Conservation (phyloP, 78 protist species). For the Dictyostelium firmibasis region DNA sequence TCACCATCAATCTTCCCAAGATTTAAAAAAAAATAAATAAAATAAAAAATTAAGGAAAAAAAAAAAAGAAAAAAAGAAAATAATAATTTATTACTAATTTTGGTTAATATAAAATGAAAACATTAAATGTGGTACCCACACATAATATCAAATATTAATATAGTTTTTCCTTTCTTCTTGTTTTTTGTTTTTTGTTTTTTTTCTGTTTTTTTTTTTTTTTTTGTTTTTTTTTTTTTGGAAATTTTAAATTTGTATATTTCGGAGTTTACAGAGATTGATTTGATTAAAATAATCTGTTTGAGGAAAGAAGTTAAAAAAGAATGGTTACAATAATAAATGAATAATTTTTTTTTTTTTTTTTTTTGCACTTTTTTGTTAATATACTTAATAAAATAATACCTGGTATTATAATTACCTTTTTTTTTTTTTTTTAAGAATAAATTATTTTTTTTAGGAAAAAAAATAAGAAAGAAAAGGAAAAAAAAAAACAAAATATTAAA, state of each 20-base stretch:
- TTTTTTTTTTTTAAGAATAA: too few relatives aligned
- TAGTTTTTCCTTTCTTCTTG: not conserved
- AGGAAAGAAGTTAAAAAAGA: not conserved
- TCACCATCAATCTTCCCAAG: too few relatives aligned
- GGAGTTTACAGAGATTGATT: not conserved
- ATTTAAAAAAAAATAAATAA: not conserved
- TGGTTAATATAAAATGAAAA: not conserved
- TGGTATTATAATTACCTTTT: not conserved
- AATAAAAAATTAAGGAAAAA: not conserved
- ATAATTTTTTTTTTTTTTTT: not conserved
- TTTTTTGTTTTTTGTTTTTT: too few relatives aligned
- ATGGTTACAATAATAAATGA: not conserved
- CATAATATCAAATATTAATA: not conserved
- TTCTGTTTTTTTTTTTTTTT: not conserved
- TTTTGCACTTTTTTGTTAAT: not conserved
- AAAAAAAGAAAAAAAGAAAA: not conserved
- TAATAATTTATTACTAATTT: not conserved
- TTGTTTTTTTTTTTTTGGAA: not conserved
- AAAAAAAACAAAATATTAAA: not conserved
- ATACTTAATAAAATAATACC: not conserved
- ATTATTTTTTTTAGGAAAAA: not conserved
- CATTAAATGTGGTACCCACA: not conserved
- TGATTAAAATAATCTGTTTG: not conserved
- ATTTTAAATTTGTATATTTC: too few relatives aligned
- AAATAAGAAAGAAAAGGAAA: not conserved